Base-by-base conservation (phyloP, 2,329 filamentous ascomycete species). In the Exophiala xenobiotica region DNA sequence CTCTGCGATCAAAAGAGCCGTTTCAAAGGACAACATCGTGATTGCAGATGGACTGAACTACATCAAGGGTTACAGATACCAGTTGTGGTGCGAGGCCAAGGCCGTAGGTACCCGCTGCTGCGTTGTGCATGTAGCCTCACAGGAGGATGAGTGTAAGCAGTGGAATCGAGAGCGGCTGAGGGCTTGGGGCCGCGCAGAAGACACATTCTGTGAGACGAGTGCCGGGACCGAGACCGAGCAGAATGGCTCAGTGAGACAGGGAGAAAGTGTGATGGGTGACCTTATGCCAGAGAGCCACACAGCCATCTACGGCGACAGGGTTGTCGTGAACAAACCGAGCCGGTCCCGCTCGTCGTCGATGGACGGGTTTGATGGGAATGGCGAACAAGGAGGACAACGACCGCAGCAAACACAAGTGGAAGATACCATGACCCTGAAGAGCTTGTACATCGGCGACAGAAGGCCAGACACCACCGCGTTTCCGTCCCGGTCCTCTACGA, bases 31-130 rank as follows among this genome's bases (percentile, higher is more conserved):
- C 64, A 78, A 74, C 41, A 77, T 86, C 51, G 80, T 85, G 37
- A 78, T 86, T 44, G 76, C 82, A 2, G 82, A 86, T 66, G 79
- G 78, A 24, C 74, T 83, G 70, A 85, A 86, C 65, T 85, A 86
- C 66, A 86, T 86, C 70, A 86, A 86, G 66, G 82, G 82, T 16
- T 85, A 80, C 67, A 74, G 82, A 31, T 86, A 86, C 62, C 82
- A 86, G 68, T 67, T 86, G 37, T 85, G 82, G 73, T 86, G 82
- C 63, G 82, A 86, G 65, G 80, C 81, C 22, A 86, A 85, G 66
- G 81, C 81, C 3, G 69, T 79, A 11, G 77, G 78, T 49, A 85
- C 81, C 5, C 76, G 79, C 2, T 82, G 74, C 64, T 85, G 82
- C 61, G 80, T 85, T 58, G 78, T 85, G 66, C 67, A 63, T 26